These are phyloP conservation scores for Stygiomarasmius scandens DNA, from an alignment of 1,284 basidiomycete genomes.

Conservation along the genomic window DNA sequence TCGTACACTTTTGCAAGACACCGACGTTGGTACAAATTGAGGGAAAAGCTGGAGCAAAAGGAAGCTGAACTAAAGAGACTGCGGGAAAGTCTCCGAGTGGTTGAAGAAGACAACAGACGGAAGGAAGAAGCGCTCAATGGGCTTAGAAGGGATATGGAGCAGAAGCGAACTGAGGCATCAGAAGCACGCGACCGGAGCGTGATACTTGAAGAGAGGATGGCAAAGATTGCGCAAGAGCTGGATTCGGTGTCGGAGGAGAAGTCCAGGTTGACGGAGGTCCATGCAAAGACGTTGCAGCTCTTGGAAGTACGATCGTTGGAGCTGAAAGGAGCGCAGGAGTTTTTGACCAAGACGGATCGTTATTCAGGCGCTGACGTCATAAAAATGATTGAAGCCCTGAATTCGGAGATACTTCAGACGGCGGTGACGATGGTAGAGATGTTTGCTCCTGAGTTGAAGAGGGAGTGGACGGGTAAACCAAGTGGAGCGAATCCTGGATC, in stretches of 20 bases:
- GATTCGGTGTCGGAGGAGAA: neutral
- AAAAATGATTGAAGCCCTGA: slow-evolving; percentile 33
- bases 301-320: slow-evolving; percentile 30
- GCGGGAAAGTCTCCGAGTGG: neutral
- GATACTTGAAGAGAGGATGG: neutral
- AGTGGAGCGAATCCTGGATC: neutral
- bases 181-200: neutral
- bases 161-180: neutral
- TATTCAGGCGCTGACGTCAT: slow-evolving; percentile 35
- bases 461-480: neutral
- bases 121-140: neutral
- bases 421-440: slow-evolving; percentile 37
- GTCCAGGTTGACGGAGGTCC: neutral
- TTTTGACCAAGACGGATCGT: slow-evolving; percentile 31
- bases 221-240: neutral
- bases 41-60: neutral
- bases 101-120: neutral
- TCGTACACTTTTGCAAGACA: neutral
- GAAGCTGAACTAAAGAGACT: neutral
- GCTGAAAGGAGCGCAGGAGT: slow-evolving; percentile 38
- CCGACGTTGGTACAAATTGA: neutral
- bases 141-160: neutral
- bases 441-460: slow-evolving; percentile 19
- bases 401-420: slow-evolving; percentile 36
- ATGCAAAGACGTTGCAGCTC: neutral